Evolutionary conservation across 139 green algal genomes (phyloP), one percentile per base, ranked within the genome.

Genomic region (Micractinium conductrix): DNA sequence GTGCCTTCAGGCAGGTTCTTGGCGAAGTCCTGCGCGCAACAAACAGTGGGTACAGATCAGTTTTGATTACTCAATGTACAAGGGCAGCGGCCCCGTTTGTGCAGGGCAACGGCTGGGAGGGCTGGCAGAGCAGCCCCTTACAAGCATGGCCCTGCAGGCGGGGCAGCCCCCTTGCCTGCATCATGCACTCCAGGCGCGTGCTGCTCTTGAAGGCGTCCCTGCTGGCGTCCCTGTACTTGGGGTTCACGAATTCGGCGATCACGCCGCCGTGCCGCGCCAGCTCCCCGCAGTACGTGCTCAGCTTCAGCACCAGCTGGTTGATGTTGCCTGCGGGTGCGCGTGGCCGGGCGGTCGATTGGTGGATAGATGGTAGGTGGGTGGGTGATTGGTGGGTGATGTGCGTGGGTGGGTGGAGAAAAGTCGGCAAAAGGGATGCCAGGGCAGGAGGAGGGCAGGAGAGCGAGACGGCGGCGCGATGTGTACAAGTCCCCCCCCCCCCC

Each of bases 161-260:
- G n/a, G n/a, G n/a, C n/a, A n/a, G n/a, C 33, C 48, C 6, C 30
- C 86, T 2, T 63, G 84, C 93, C 89, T 99, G 97, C 97, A 99
- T 99, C 97, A 99, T 99, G 93, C 97, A 99, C 91, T 99, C 97
- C n/a, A 99, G 92, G 4, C 97, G 93, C 4, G 97, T 99, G 86
- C 90, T 90, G 73, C 85, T 94, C 90, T 99, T 99, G 91, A 99
- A 99, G 1, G 75, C 83, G 2, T 93, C 97, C 81, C 93, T 94
- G 85, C 78, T 94, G 53, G 87, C 87, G 88, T 99, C 97, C 69
- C 91, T 94, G 84, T 98, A 98, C 91, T 99, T 99, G 69, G 97
- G 97, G 88, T 99, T 99, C 44, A 99, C 95, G 91, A 99, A 99
- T 92, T 99, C 97, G 21, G 88, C 88, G 79, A 99, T 98, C 65